phyloP scores from a whole-genome alignment of 169 alveolate species.

The Eimeria brunetti region DNA sequence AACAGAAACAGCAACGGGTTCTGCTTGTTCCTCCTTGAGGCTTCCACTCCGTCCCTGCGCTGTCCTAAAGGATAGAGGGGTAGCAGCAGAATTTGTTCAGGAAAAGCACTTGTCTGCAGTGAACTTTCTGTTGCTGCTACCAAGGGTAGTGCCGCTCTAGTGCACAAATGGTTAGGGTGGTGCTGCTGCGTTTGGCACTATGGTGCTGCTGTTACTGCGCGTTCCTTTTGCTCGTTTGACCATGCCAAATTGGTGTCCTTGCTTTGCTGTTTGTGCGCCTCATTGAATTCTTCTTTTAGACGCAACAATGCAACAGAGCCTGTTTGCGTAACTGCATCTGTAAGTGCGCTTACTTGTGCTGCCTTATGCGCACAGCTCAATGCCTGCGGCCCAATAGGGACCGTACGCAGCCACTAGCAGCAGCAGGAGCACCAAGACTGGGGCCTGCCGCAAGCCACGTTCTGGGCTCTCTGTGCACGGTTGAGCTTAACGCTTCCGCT shows the following conservation, averaged over 20 bases:
- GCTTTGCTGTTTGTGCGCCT: background rate
- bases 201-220: background rate
- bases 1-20: background rate
- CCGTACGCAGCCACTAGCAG: constrained; percentile 4
- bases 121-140: too few relatives aligned
- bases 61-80: too few relatives aligned
- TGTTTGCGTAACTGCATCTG: background rate
- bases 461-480: background rate
- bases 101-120: too few relatives aligned
- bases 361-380: too few relatives aligned
- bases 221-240: background rate
- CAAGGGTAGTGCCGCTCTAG: background rate
- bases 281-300: background rate
- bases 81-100: too few relatives aligned
- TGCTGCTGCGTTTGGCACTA: background rate
- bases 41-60: too few relatives aligned
- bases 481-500: background rate
- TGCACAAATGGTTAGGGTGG: background rate
- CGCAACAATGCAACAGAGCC: background rate
- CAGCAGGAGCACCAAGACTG: background rate
- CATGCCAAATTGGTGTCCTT: too few relatives aligned
- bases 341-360: background rate
- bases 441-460: background rate
- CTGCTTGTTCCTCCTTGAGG: too few relatives aligned
- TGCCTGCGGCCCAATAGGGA: background rate